phyloP scores from a whole-genome alignment of 108 stramenopile genomes.

The Thalassiosira profunda region DNA sequence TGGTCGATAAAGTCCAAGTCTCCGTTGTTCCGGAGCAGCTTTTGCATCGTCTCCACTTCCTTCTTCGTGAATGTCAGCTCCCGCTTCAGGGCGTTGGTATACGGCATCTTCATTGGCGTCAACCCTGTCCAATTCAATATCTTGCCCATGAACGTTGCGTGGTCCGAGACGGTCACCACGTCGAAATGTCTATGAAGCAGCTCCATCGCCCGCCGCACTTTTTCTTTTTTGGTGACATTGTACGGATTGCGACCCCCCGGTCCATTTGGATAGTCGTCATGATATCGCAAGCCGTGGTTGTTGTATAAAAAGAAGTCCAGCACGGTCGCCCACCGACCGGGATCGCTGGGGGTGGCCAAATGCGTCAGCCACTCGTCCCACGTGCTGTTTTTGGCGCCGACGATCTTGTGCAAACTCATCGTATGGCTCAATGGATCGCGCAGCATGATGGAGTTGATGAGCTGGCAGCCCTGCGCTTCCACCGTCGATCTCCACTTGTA shows the following conservation, averaged over 20 bases:
- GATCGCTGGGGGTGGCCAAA: slow-evolving; percentile 9
- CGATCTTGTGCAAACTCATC: slow-evolving; percentile 39
- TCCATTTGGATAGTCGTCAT: slow-evolving; percentile 25
- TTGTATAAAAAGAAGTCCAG: slow-evolving; percentile 49
- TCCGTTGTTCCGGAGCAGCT: slow-evolving; percentile 5
- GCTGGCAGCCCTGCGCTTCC: slow-evolving; percentile 38
- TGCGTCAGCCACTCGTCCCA: slow-evolving; percentile 34
- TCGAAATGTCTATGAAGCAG: slow-evolving; percentile 8
- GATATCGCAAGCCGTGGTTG: slow-evolving; percentile 21
- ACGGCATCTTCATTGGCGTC: neutral
- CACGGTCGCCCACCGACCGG: slow-evolving; percentile 30
- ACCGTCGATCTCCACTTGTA: slow-evolving; percentile 35
- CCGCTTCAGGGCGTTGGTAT: neutral
- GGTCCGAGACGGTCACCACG: neutral
- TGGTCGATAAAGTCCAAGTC: slow-evolving; percentile 19
- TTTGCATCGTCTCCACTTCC: slow-evolving; percentile 16
- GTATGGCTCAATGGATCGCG: slow-evolving; percentile 49
- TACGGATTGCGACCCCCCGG: slow-evolving; percentile 16
- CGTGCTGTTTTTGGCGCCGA: slow-evolving; percentile 14
- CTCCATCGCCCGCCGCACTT: slow-evolving; percentile 9
- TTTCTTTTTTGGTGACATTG: slow-evolving; percentile 32
- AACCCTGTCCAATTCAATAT: slow-evolving; percentile 4
- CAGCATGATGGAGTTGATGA: slow-evolving; percentile 45
- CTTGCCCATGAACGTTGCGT: neutral
- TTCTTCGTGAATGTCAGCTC: neutral